A percentile compares a stretch with the other conserved stretches of the same genome.
Evolutionary conservation across 305 asterid genomes (phyloP).

Genomic region (Solanum hybrid): DNA sequence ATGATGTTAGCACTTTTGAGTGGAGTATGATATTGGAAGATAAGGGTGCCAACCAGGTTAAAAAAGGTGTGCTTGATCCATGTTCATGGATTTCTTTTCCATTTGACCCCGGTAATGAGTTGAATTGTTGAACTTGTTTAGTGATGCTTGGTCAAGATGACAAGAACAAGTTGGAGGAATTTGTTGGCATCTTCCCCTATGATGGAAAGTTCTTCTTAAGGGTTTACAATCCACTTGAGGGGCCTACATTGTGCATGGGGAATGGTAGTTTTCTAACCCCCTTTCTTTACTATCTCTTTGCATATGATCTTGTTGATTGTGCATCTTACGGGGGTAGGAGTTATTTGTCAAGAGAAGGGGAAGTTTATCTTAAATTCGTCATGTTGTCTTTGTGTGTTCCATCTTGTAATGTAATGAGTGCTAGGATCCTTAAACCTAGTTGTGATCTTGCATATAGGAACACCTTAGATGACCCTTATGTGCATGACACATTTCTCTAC

Average conservation of each 20-base stretch:
- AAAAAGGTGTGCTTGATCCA: background rate
- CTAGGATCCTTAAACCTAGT: background rate
- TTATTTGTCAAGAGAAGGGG: background rate
- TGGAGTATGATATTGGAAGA: background rate
- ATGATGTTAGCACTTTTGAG: background rate
- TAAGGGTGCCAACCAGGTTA: background rate
- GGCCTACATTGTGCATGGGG: background rate
- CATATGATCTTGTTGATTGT: background rate
- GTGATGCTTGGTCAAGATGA: background rate
- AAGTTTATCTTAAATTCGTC: background rate
- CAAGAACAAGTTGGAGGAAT: background rate
- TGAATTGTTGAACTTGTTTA: background rate
- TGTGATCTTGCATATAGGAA: background rate
- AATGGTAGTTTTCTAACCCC: background rate
- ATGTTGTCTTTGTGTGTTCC: background rate
- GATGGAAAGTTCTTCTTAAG: background rate
- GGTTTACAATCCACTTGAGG: background rate
- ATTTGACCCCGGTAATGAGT: background rate
- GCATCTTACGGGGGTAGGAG: background rate
- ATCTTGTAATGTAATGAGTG: background rate
- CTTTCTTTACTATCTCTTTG: background rate
- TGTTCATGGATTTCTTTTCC: background rate
- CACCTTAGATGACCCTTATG: background rate
- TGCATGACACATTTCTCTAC: background rate
- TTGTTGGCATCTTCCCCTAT: background rate